These are phyloP conservation scores for Moricandia moricandioides DNA, from an alignment of 345 rosid genomes.

Conservation along the genomic window DNA sequence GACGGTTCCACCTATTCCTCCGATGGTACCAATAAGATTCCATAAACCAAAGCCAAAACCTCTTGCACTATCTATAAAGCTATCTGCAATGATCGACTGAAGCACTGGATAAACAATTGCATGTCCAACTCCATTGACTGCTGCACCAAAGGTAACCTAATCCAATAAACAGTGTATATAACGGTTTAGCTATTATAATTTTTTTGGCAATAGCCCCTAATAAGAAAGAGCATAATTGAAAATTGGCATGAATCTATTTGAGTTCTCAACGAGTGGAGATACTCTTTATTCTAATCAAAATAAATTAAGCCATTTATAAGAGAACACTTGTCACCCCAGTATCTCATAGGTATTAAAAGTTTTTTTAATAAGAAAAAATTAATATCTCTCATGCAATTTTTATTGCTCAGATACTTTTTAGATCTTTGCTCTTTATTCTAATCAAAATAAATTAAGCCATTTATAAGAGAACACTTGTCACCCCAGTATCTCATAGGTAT, in stretches of 20 bases:
- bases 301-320: not conserved
- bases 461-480: not conserved
- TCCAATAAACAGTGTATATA: not conserved
- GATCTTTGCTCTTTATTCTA: too few species aligned
- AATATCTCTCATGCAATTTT: too few species aligned
- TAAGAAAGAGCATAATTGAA: not conserved
- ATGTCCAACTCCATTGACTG: slow-evolving; percentile 75
- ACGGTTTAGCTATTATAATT: not conserved
- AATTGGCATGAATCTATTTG: too few species aligned
- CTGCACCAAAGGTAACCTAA: slow-evolving; percentile 78
- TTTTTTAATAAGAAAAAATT: too few species aligned
- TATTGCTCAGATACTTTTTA: too few species aligned
- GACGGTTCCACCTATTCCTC: slow-evolving; percentile 89
- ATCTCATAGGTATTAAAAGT: too few species aligned
- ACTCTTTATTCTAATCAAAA: too few species aligned
- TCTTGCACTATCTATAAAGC: slow-evolving; percentile 70
- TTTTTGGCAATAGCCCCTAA: too few species aligned
- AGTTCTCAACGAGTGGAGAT: too few species aligned
- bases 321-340: not conserved
- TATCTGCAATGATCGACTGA: slow-evolving; percentile 91
- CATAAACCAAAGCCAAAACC: slow-evolving; percentile 87
- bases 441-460: not conserved
- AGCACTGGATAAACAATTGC: slow-evolving; percentile 94
- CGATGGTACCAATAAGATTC: slow-evolving; percentile 68
- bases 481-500: not conserved